Percentiles rank a stretch among this genome's conserved stretches.
Conservation (phyloP, 2,329 filamentous ascomycete species). For the Aspergillus carbonarius region DNA sequence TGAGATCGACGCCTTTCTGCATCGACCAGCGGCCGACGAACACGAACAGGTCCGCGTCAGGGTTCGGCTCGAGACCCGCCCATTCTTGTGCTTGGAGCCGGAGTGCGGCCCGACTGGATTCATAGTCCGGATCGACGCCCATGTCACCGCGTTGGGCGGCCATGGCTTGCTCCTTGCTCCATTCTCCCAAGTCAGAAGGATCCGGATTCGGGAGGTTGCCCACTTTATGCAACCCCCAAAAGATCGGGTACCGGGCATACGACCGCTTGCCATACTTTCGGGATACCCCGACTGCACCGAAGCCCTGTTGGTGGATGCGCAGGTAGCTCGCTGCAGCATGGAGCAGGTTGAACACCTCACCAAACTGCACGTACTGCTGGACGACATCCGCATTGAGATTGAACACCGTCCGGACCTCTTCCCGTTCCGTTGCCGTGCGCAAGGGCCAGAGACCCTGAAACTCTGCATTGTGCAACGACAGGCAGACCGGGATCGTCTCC, state of each 20-base stretch:
- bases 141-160: slow-evolving; percentile 47
- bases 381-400: slow-evolving; percentile 58
- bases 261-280: slow-evolving; percentile 68
- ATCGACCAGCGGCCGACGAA: slow-evolving; percentile 68
- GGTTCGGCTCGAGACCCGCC: slow-evolving; percentile 61
- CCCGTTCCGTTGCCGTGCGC: slow-evolving; percentile 58
- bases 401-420: slow-evolving; percentile 64
- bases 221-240: slow-evolving; percentile 63
- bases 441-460: slow-evolving; percentile 69
- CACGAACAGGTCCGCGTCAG: slow-evolving; percentile 63
- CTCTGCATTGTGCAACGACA: slow-evolving; percentile 67
- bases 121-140: slow-evolving; percentile 54
- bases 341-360: slow-evolving; percentile 65
- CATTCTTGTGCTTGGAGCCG: slow-evolving; percentile 65
- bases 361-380: slow-evolving; percentile 63
- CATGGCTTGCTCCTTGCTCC: slow-evolving; percentile 58
- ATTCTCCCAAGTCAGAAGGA: slow-evolving; percentile 54
- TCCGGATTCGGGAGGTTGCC: slow-evolving; percentile 64
- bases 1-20: slow-evolving; percentile 67
- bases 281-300: slow-evolving; percentile 65
- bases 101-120: slow-evolving; percentile 52
- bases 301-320: slow-evolving; percentile 64
- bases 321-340: slow-evolving; percentile 65
- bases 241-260: slow-evolving; percentile 65
- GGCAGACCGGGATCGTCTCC: slow-evolving; percentile 58